Conservation (phyloP, 345 rosid genomes). For the Corchorus capsularis region DNA sequence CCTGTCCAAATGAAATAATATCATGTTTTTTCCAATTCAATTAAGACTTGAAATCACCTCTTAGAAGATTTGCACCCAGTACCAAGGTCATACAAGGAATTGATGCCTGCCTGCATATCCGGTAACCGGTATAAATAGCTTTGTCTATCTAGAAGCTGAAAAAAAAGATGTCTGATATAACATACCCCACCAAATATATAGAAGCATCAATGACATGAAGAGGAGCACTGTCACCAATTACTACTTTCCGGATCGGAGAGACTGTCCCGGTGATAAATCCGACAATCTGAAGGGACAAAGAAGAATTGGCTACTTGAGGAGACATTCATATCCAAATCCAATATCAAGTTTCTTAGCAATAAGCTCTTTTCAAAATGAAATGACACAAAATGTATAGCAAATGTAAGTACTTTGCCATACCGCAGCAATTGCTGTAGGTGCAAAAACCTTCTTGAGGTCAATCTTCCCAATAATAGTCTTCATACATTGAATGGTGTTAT, state of each 20-base stretch:
- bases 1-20: not conserved
- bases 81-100: constrained; percentile 41
- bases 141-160: too few relatives aligned
- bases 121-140: too few relatives aligned
- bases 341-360: not conserved
- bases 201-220: too few relatives aligned
- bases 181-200: too few relatives aligned
- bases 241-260: too few relatives aligned
- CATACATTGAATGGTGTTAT: constrained; percentile 27
- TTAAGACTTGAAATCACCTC: constrained; percentile 20
- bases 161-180: too few relatives aligned
- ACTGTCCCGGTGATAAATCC: constrained; percentile 39
- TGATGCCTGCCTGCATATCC: constrained; percentile 42
- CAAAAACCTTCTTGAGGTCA: constrained; percentile 49
- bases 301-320: not conserved
- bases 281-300: constrained; percentile 30
- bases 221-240: too few relatives aligned
- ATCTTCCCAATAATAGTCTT: constrained; percentile 24
- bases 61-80: constrained; percentile 48
- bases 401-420: constrained; percentile 30
- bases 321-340: too few relatives aligned
- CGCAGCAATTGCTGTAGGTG: constrained; percentile 62
- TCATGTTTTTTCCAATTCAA: not conserved
- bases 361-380: not conserved
- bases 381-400: not conserved